Conservation (phyloP, 192 early-diverging fungal species). For the Mortierella claussenii region DNA sequence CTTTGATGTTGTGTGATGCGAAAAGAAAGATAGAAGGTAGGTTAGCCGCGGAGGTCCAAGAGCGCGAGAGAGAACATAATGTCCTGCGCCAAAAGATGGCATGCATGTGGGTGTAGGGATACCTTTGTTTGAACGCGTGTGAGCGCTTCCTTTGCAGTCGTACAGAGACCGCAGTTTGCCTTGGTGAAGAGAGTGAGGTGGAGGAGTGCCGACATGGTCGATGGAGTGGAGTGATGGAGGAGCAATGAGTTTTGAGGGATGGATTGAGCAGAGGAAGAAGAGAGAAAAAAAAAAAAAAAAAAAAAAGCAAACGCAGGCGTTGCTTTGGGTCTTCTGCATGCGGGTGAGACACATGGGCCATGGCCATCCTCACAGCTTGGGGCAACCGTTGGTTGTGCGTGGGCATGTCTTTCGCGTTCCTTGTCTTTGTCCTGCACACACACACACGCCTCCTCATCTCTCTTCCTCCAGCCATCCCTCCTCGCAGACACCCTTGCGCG, state of each 20-base stretch:
- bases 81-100: neutral
- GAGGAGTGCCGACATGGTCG: constrained; percentile 21
- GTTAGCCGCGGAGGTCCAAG: too few species aligned
- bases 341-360: too few species aligned
- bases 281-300: neutral
- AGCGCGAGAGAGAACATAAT: neutral
- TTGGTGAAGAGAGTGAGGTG: constrained; percentile 61
- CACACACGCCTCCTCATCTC: too few species aligned
- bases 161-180: constrained; percentile 61
- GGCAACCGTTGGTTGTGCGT: too few species aligned
- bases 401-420: too few species aligned
- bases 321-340: too few species aligned
- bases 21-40: neutral
- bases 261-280: neutral
- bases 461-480: too few species aligned
- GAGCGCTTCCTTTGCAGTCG: constrained; percentile 56
- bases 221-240: neutral
- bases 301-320: neutral
- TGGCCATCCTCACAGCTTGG: too few species aligned
- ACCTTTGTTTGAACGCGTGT: constrained; percentile 59
- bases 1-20: too few species aligned
- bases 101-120: constrained; percentile 11
- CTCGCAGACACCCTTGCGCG: too few species aligned
- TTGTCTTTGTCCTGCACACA: too few species aligned
- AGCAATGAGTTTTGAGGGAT: neutral